These are phyloP conservation scores for Knoxdaviesia capensis DNA, from an alignment of 2,329 filamentous ascomycete genomes.

Conservation along the genomic window DNA sequence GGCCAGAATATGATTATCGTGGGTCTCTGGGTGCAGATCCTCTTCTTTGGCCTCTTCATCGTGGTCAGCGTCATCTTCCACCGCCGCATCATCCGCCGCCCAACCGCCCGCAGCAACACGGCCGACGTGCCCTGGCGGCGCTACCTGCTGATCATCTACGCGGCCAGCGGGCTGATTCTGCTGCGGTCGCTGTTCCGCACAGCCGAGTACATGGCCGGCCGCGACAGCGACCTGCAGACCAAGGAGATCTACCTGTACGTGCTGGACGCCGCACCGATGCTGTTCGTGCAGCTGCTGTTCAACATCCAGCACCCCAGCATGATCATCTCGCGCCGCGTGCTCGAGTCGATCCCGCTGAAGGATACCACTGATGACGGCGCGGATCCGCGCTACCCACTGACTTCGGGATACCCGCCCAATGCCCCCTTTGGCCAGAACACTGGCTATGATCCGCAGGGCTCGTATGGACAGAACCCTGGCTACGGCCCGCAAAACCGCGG, in stretches of 20 bases:
- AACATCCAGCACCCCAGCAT: too few relatives aligned
- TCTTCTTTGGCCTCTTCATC: constrained; percentile 33
- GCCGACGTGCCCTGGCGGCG: constrained; percentile 13
- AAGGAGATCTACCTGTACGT: constrained; percentile 17
- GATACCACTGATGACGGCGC: too few relatives aligned
- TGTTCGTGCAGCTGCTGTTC: not conserved
- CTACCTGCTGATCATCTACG: constrained; percentile 10
- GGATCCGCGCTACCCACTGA: too few relatives aligned
- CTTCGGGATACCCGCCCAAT: too few relatives aligned
- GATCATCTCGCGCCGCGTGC: too few relatives aligned
- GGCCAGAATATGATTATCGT: constrained; percentile 28
- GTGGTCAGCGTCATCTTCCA: constrained; percentile 25
- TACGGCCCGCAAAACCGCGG: too few relatives aligned
- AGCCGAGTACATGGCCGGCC: constrained; percentile 19
- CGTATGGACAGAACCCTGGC: too few relatives aligned
- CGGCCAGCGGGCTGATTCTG: constrained; percentile 15
- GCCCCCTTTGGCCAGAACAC: too few relatives aligned
- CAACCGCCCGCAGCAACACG: constrained; percentile 6
- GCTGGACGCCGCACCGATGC: constrained; percentile 18
- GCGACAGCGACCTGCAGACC: constrained; percentile 12
- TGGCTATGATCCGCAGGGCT: too few relatives aligned
- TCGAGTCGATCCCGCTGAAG: too few relatives aligned
- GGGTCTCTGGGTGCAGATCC: constrained; percentile 31
- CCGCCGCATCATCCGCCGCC: constrained; percentile 8
- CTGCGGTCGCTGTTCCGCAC: constrained; percentile 20